Evolutionary conservation across 2,329 filamentous ascomycete species (phyloP), one percentile per base, ranked within the genome.

Genomic region (Aspergillus brasiliensis): DNA sequence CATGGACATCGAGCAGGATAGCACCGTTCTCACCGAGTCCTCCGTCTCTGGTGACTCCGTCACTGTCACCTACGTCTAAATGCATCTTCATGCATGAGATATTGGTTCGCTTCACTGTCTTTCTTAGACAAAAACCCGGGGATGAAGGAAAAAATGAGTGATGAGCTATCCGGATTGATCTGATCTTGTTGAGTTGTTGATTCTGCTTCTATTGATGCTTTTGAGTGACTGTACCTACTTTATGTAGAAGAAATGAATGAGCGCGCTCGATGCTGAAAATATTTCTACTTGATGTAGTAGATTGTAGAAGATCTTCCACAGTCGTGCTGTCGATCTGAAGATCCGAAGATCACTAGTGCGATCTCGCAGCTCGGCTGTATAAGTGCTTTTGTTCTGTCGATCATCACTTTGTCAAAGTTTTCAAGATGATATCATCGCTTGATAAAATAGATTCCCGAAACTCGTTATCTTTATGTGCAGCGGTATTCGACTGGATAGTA

Each of bases 1-100:
- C 59, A 73, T 82, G 44, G 80, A 83, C 55, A 81, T 83, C 55
- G 60, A 78, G 70, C 79, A 82, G 71, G 71, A 62, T 58, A 63
- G 63, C 59, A 37, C 67, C 47, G 68, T 80, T 23, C 62, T 79
- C 31, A 34, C 31, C 31, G 31, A 34, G 47, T 80, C 78, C 8
- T 69, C 69, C 8, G 61, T 62, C 31, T 70, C 68, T 53, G 52
- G 56, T 5, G 53, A 48, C 23, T 59, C 58, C 13, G 70, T 74
- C 25, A 70, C 60, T 17, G 63, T 74, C 25, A 57, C 47, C 21
- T 73, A 74, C 38, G 61, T 70, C 13, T 70, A 64, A 38, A 46
- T 11, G 17, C 10, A 11, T 27, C 23, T 8, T 13, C 15, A 11
- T 4, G 19, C 10, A 28, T 17, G 21, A 48, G 19, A 8, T 23